Evolutionary conservation across 768 basidiomycete species (phyloP).

Genomic region (Coprinopsis marcescibilis): DNA sequence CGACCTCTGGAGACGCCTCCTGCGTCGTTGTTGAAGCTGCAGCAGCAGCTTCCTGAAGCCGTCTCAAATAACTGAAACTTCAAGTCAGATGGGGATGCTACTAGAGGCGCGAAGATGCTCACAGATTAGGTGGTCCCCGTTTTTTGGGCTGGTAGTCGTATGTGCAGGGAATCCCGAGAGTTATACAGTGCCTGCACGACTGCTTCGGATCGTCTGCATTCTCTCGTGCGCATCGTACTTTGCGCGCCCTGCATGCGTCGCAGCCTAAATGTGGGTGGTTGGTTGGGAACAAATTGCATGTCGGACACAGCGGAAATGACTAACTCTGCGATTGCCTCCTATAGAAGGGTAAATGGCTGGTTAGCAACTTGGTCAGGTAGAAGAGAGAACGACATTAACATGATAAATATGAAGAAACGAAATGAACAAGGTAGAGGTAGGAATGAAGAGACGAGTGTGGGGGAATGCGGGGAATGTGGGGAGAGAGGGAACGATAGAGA

Average conservation of each 20-base stretch:
- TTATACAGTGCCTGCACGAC: conserved; percentile 82
- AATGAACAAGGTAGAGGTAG: conserved; percentile 20
- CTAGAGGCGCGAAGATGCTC: conserved; percentile 27
- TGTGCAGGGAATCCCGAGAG: conserved; percentile 78
- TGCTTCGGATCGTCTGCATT: conserved; percentile 71
- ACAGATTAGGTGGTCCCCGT: conserved; percentile 90
- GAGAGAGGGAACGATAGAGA: conserved; percentile 29
- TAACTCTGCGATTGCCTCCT: conserved; percentile 85
- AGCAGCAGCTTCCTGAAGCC: conserved; percentile 73
- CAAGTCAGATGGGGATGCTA: neutral
- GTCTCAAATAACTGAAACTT: conserved; percentile 59
- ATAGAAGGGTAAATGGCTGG: conserved; percentile 21
- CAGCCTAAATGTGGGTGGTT: conserved; percentile 47
- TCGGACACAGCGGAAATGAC: conserved; percentile 20
- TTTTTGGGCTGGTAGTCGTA: conserved; percentile 95
- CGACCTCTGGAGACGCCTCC: conserved; percentile 30
- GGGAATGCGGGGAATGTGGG: conserved; percentile 37
- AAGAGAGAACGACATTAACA: conserved; percentile 24
- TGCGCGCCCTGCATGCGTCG: conserved; percentile 82
- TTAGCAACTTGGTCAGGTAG: conserved; percentile 21
- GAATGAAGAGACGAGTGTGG: conserved; percentile 23
- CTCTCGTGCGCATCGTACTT: conserved; percentile 80
- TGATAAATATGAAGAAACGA: conserved; percentile 27
- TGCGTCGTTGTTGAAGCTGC: conserved; percentile 39
- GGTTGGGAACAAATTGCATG: conserved; percentile 1